Conservation (phyloP, 1,284 basidiomycete genomes). For the Inonotus hispidus region DNA sequence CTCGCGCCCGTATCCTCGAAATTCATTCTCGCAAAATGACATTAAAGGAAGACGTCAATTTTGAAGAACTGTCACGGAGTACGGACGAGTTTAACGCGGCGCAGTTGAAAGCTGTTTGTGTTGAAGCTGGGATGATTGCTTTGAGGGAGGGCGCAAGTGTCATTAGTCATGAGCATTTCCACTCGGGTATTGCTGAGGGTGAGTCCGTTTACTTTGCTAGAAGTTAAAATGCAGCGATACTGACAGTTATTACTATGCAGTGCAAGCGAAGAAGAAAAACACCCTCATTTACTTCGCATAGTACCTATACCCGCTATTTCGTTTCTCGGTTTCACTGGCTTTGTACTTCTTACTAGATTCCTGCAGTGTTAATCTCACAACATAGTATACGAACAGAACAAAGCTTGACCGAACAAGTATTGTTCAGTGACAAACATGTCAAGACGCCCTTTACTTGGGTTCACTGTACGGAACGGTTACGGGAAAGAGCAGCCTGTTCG, state of each 20-base stretch:
- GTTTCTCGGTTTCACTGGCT: not conserved
- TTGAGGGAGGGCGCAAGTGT: conserved; percentile 90
- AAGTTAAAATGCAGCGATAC: not conserved
- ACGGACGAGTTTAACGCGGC: conserved; percentile 79
- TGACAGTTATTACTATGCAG: conserved; percentile 33
- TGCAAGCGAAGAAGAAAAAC: conserved; percentile 97
- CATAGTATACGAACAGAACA: too few species aligned
- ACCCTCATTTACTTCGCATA: conserved; percentile 88
- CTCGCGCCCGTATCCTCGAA: conserved; percentile 68
- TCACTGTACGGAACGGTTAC: conserved; percentile 48
- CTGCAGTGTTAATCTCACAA: too few species aligned
- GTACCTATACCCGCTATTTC: conserved; percentile 18
- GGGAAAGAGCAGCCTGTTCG: conserved; percentile 53
- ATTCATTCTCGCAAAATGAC: conserved; percentile 94
- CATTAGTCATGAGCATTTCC: conserved; percentile 89
- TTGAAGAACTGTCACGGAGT: conserved; percentile 67
- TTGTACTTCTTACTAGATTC: not conserved
- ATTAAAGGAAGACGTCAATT: conserved; percentile 69
- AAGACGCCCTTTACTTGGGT: conserved; percentile 56
- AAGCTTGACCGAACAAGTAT: not conserved
- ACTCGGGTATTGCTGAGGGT: conserved; percentile 90
- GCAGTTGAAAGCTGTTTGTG: conserved; percentile 86
- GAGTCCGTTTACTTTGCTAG: conserved; percentile 25
- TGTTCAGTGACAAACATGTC: conserved; percentile 51
- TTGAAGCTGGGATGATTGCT: conserved; percentile 99